Percentiles rank a stretch among this genome's conserved stretches.
phyloP scores from a whole-genome alignment of 202 grass and related monocot genomes.

The Panicum hallii region DNA sequence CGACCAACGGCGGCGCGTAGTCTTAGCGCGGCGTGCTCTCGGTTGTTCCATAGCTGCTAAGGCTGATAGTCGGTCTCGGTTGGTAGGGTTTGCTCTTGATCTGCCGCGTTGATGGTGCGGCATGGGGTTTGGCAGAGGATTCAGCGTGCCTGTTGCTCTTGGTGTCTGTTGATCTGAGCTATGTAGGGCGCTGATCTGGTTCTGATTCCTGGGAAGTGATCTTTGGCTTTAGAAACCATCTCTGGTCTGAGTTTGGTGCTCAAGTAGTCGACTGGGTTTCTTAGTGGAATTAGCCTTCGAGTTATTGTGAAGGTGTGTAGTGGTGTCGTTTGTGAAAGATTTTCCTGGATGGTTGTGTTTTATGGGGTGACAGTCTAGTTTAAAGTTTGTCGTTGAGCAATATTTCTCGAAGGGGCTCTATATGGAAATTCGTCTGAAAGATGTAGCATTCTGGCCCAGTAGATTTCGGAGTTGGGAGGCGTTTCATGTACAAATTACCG shows the following conservation, averaged over 20 bases:
- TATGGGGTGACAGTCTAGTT: neutral
- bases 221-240: neutral
- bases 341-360: neutral
- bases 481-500: no score
- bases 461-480: neutral
- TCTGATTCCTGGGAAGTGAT: no score
- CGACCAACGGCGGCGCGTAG: neutral
- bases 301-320: neutral
- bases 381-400: neutral
- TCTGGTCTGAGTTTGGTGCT: neutral
- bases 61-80: neutral
- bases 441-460: neutral
- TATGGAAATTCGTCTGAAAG: neutral
- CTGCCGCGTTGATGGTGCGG: neutral
- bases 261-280: neutral
- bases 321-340: neutral
- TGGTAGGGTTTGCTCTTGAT: neutral
- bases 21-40: neutral
- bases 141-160: neutral
- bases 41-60: neutral
- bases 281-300: neutral
- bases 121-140: neutral
- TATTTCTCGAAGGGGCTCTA: neutral
- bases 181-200: neutral
- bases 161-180: neutral